phyloP scores from a whole-genome alignment of 2,329 filamentous ascomycete species.

The Blastomyces silverae region DNA sequence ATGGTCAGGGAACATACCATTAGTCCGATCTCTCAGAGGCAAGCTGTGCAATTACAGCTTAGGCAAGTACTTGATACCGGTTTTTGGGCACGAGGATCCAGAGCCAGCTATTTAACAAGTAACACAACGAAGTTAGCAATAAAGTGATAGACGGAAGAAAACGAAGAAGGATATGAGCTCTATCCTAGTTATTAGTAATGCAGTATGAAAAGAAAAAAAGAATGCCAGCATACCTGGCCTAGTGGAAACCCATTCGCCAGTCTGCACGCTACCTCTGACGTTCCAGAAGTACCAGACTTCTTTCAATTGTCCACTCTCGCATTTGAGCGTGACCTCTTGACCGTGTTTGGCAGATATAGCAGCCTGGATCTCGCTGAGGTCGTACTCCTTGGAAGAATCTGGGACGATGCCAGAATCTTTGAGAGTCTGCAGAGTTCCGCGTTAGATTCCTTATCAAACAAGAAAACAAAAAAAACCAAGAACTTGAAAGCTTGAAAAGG shows the following conservation, averaged over 20 bases:
- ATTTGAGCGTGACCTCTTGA: conserved; percentile 49
- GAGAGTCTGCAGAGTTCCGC: conserved; percentile 29
- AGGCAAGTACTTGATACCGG: conserved; percentile 59
- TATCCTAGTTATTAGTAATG: not conserved
- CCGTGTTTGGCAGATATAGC: conserved; percentile 46
- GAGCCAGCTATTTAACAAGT: conserved; percentile 41
- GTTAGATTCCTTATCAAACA: not conserved
- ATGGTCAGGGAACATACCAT: not conserved
- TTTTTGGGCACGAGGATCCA: conserved; percentile 55
- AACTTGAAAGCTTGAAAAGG: no score
- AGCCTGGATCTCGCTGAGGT: conserved; percentile 43
- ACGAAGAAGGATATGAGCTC: not conserved
- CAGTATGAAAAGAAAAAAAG: no score
- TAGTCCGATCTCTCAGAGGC: no score
- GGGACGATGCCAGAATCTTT: conserved; percentile 50
- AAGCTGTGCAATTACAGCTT: not conserved
- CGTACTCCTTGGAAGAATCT: conserved; percentile 46
- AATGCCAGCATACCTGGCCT: conserved; percentile 40
- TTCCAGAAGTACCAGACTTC: conserved; percentile 51
- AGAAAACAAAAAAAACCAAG: no score
- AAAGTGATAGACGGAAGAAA: not conserved
- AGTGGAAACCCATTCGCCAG: conserved; percentile 54
- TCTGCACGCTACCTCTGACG: conserved; percentile 52
- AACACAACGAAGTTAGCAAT: conserved; percentile 5
- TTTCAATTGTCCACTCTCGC: conserved; percentile 44